A percentile compares a stretch with the other conserved stretches of the same genome.
Evolutionary conservation across 2,329 filamentous ascomycete genomes (phyloP).

Genomic region (Chaetomium olivaceum): DNA sequence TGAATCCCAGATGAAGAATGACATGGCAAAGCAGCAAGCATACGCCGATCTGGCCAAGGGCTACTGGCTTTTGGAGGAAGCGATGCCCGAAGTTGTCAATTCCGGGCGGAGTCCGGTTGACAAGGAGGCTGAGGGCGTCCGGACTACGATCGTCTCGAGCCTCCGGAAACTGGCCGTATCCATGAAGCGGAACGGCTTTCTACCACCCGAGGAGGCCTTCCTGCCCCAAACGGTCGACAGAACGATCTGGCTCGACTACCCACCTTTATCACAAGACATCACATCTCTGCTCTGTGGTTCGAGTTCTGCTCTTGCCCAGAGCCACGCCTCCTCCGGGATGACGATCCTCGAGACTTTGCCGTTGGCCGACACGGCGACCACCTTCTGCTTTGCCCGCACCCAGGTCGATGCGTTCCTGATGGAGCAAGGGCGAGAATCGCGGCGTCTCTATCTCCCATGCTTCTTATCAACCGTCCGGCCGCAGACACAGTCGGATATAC

Average conservation of each 20-base stretch:
- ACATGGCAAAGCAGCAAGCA: constrained; percentile 68
- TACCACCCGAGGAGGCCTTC: constrained; percentile 68
- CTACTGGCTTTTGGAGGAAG: constrained; percentile 72
- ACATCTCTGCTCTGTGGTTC: constrained; percentile 68
- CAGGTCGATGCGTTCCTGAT: constrained; percentile 73
- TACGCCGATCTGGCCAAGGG: constrained; percentile 84
- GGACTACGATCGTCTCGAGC: constrained; percentile 61
- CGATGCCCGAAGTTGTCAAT: constrained; percentile 52
- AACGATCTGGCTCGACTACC: constrained; percentile 79
- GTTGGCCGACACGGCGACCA: constrained; percentile 69
- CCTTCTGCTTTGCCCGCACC: constrained; percentile 79
- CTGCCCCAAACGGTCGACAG: constrained; percentile 79
- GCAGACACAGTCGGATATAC: constrained; percentile 66
- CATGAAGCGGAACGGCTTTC: constrained; percentile 79
- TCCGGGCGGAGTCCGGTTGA: constrained; percentile 46
- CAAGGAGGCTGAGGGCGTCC: constrained; percentile 53
- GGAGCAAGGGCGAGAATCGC: constrained; percentile 68
- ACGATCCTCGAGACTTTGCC: constrained; percentile 70
- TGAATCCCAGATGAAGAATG: constrained; percentile 55
- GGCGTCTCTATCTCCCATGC: constrained; percentile 69
- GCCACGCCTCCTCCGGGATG: constrained; percentile 49
- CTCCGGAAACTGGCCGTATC: constrained; percentile 75
- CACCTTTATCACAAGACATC: constrained; percentile 70
- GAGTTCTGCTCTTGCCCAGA: constrained; percentile 50
- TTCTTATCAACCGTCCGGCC: constrained; percentile 74